These are phyloP conservation scores for Suillus tomentosus DNA, from an alignment of 768 basidiomycete genomes.

Conservation along the genomic window DNA sequence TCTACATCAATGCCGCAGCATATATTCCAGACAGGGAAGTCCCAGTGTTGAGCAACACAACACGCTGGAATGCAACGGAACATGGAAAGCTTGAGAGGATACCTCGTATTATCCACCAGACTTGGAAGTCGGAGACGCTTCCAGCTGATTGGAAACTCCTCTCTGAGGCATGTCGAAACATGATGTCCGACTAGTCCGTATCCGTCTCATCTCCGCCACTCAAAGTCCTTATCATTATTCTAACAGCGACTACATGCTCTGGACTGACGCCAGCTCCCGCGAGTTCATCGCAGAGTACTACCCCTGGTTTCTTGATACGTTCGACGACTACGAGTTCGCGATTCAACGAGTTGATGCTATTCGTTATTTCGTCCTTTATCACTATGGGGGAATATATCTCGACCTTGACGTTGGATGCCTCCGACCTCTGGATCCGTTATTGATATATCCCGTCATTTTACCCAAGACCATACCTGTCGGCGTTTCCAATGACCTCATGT, in stretches of 20 bases:
- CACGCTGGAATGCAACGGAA: slow-evolving; percentile 64
- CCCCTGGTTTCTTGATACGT: slow-evolving; percentile 91
- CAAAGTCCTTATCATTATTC: slow-evolving; percentile 17
- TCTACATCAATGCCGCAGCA: slow-evolving; percentile 75
- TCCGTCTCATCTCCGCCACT: slow-evolving; percentile 14
- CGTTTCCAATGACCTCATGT: slow-evolving; percentile 96
- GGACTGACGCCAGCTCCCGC: slow-evolving; percentile 92
- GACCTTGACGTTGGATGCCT: slow-evolving; percentile 96
- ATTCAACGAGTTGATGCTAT: slow-evolving; percentile 98
- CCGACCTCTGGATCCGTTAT: slow-evolving; percentile 81
- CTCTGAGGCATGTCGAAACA: slow-evolving; percentile 81
- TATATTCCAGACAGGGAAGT: slow-evolving; percentile 83
- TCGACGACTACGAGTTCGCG: slow-evolving; percentile 85
- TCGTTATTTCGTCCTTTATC: slow-evolving; percentile 95
- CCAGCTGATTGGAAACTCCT: slow-evolving; percentile 80
- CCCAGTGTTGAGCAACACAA: slow-evolving; percentile 51
- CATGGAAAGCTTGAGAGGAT: slow-evolving; percentile 71
- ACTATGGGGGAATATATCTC: slow-evolving; percentile 94
- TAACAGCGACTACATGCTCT: slow-evolving; percentile 89
- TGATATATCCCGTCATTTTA: slow-evolving; percentile 84
- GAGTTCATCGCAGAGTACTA: slow-evolving; percentile 89
- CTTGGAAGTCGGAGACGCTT: slow-evolving; percentile 91
- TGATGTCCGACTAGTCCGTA: slow-evolving; percentile 96
- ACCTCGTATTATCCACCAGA: slow-evolving; percentile 95
- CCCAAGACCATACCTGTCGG: slow-evolving; percentile 97